Percentiles rank a stretch among this genome's conserved stretches.
These are phyloP conservation scores for Neofusicoccum sp. DNA, from an alignment of 2,329 filamentous ascomycete genomes.

Conservation along the genomic window DNA sequence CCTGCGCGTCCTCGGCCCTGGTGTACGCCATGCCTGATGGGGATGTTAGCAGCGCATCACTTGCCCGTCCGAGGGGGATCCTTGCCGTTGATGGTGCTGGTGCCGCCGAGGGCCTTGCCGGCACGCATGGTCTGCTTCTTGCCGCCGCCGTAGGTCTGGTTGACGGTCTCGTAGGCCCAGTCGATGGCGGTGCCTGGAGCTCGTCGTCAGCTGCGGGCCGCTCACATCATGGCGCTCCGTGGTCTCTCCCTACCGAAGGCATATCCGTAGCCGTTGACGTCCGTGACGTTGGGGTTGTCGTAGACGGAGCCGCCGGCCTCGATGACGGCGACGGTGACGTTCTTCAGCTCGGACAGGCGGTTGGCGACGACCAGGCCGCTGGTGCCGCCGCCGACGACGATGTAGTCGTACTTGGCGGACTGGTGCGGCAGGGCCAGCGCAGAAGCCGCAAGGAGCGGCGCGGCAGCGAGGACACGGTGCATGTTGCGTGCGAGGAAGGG, in stretches of 20 bases:
- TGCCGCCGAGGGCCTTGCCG: conserved; percentile 49
- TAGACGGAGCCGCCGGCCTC: conserved; percentile 36
- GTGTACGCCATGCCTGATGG: conserved; percentile 37
- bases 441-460: conserved; percentile 18
- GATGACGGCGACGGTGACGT: conserved; percentile 35
- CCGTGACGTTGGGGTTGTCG: conserved; percentile 36
- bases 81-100: conserved; percentile 46
- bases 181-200: conserved; percentile 36
- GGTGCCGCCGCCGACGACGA: conserved; percentile 32
- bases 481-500: not conserved
- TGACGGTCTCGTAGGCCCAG: conserved; percentile 44
- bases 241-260: conserved; percentile 23
- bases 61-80: not conserved
- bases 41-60: not conserved
- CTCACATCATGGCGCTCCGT: not conserved
- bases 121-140: conserved; percentile 27
- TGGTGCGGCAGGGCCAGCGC: conserved; percentile 15
- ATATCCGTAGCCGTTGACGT: conserved; percentile 29
- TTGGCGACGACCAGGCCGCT: conserved; percentile 34
- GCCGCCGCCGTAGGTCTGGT: conserved; percentile 40
- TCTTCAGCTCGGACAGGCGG: conserved; percentile 29
- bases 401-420: conserved; percentile 29
- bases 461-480: conserved; percentile 16
- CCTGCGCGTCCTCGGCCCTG: conserved; percentile 36
- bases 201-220: not conserved